Conservation (phyloP, 129 eudicot genomes). For the Oenanthe sinensis region DNA sequence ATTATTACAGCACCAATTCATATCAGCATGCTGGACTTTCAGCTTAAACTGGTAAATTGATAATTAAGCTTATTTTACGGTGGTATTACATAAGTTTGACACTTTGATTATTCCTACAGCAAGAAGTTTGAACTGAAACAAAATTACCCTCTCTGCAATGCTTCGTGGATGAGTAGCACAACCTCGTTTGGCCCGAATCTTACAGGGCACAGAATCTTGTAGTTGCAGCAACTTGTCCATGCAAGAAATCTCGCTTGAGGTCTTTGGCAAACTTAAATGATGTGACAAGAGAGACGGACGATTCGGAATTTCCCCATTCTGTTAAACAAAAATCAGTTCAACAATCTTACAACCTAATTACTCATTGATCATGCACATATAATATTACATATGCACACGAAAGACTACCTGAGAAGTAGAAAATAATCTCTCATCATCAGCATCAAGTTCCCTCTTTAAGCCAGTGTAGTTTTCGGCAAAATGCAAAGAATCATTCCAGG, state of each 20-base stretch:
- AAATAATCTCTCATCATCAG: conserved; percentile 25
- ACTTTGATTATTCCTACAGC: background rate
- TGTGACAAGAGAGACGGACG: conserved; percentile 56
- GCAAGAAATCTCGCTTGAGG: conserved; percentile 55
- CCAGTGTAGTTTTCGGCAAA: conserved; percentile 41
- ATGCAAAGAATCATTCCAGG: conserved; percentile 63
- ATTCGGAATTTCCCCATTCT: conserved; percentile 38
- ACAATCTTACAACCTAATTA: background rate
- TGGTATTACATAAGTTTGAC: background rate
- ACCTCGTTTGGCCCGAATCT: conserved; percentile 87
- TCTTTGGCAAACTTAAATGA: conserved; percentile 83
- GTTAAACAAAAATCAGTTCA: background rate
- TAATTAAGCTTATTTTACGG: background rate
- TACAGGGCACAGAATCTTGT: conserved; percentile 85
- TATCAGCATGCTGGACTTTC: background rate
- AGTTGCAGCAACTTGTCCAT: conserved; percentile 61
- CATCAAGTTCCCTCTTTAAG: conserved; percentile 47
- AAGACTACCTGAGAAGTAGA: conserved; percentile 40
- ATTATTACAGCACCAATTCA: conserved; percentile 6
- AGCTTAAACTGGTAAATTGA: background rate
- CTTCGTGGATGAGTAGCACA: conserved; percentile 99
- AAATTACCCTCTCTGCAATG: conserved; percentile 91
- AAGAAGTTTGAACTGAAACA: background rate
- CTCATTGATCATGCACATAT: background rate
- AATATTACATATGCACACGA: background rate